These are phyloP conservation scores for Coniella vitis DNA, from an alignment of 2,329 filamentous ascomycete genomes.

Conservation along the genomic window DNA sequence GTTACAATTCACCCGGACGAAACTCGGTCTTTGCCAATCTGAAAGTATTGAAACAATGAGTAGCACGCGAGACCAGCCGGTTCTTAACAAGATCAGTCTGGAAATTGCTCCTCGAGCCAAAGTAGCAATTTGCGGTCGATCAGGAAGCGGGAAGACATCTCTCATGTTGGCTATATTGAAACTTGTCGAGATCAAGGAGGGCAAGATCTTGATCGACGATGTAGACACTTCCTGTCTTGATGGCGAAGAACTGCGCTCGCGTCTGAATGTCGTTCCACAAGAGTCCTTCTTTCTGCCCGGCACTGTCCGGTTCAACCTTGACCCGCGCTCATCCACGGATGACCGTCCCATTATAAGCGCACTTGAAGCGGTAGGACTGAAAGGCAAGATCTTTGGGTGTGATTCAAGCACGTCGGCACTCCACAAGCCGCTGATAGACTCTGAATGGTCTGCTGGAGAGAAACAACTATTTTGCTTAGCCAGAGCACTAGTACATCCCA, in stretches of 20 bases:
- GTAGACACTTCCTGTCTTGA: conserved; percentile 30
- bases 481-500: conserved; percentile 16
- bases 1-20: too few relatives aligned
- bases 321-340: conserved; percentile 9
- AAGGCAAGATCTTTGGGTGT: conserved; percentile 11
- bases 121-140: background rate
- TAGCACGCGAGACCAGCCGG: conserved; percentile 10
- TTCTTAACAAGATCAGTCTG: conserved; percentile 23
- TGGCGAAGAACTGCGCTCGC: conserved; percentile 8
- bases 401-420: conserved; percentile 6
- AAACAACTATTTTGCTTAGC: conserved; percentile 19
- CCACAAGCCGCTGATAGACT: too few relatives aligned
- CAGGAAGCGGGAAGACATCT: conserved; percentile 17
- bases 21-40: too few relatives aligned
- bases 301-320: conserved; percentile 17
- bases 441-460: conserved; percentile 13
- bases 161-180: conserved; percentile 13
- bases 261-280: conserved; percentile 17
- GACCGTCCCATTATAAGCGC: conserved; percentile 9
- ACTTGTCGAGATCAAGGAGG: conserved; percentile 13
- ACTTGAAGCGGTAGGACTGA: conserved; percentile 11
- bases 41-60: too few relatives aligned
- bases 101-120: conserved; percentile 18
- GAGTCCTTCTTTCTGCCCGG: conserved; percentile 18
- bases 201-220: conserved; percentile 14